phyloP scores from a whole-genome alignment of 2,329 filamentous ascomycete species.

The Drechmeria coniospora region DNA sequence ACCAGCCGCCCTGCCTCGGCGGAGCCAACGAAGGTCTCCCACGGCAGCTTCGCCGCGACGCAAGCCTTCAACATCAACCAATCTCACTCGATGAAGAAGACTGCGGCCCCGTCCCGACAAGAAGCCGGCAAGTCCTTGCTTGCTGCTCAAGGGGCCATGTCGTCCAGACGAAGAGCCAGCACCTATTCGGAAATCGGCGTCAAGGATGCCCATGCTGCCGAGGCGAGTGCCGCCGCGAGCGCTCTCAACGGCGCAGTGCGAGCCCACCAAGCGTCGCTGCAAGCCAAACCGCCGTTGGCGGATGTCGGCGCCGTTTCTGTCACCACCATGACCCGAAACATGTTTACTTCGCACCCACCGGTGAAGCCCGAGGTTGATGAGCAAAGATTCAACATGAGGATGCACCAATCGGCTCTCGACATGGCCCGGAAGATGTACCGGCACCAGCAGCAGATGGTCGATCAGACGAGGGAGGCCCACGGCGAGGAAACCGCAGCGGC shows the following conservation, averaged over 20 bases:
- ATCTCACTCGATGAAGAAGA: slow-evolving; percentile 12
- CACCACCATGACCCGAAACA: slow-evolving; percentile 53
- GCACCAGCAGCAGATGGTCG: slow-evolving; percentile 46
- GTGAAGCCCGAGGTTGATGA: slow-evolving; percentile 61
- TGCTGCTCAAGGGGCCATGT: slow-evolving; percentile 66
- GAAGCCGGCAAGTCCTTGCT: slow-evolving; percentile 50
- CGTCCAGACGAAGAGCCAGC: slow-evolving; percentile 17
- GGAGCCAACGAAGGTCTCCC: slow-evolving; percentile 7
- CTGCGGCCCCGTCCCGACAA: slow-evolving; percentile 15
- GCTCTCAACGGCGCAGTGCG: slow-evolving; percentile 59
- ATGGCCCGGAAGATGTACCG: slow-evolving; percentile 84
- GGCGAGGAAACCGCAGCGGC: slow-evolving; percentile 14
- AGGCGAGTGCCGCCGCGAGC: slow-evolving; percentile 39
- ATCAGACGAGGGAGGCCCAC: slow-evolving; percentile 29
- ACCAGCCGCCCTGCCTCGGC: slow-evolving; percentile 9
- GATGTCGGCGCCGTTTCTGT: slow-evolving; percentile 52
- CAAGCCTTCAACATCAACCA: slow-evolving; percentile 22
- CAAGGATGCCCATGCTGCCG: slow-evolving; percentile 4
- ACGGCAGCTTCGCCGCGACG: slow-evolving; percentile 15
- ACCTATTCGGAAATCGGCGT: slow-evolving; percentile 2
- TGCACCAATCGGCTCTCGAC: slow-evolving; percentile 70
- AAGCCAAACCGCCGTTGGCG: slow-evolving; percentile 30
- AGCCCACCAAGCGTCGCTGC: slow-evolving; percentile 40
- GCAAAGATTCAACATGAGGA: slow-evolving; percentile 51
- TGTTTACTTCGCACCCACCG: slow-evolving; percentile 65